These are phyloP conservation scores for Curvularia spicifera DNA, from an alignment of 2,329 filamentous ascomycete species.

Conservation along the genomic window DNA sequence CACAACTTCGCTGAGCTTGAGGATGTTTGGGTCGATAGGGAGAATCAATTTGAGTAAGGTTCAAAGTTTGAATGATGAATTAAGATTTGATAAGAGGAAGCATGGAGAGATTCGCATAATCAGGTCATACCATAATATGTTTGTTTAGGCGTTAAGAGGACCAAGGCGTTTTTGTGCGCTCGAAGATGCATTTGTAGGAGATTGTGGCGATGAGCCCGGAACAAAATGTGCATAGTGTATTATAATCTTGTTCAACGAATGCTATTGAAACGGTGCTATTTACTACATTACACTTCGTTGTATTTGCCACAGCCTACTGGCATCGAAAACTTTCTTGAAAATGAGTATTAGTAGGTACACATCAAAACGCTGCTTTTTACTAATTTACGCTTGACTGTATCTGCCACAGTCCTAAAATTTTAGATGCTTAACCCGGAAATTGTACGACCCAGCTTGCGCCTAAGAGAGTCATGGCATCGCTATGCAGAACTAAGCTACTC, in stretches of 20 bases:
- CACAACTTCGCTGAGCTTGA: conserved; percentile 96
- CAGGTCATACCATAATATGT: background rate
- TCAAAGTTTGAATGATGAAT: background rate
- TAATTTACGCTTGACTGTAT: no score
- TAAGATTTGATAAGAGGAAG: background rate
- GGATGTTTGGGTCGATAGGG: conserved; percentile 92
- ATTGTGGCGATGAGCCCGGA: conserved; percentile 3
- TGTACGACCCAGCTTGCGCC: no score
- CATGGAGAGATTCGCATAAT: background rate
- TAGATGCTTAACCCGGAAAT: no score
- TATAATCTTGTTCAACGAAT: conserved; percentile 19
- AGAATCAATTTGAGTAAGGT: conserved; percentile 79
- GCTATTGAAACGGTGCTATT: background rate
- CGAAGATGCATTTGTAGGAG: conserved; percentile 10
- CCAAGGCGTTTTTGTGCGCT: conserved; percentile 18
- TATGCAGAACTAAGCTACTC: no score
- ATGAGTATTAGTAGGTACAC: no score
- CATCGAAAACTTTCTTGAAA: no score
- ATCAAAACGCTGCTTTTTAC: no score
- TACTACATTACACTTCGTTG: no score
- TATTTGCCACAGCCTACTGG: no score
- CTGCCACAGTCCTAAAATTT: no score
- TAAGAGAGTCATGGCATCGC: no score
- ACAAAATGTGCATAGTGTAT: conserved; percentile 34
- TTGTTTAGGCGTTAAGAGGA: conserved; percentile 16